These are phyloP conservation scores for Cladosporium sphaerospermum DNA, from an alignment of 2,329 filamentous ascomycete species.

Conservation along the genomic window DNA sequence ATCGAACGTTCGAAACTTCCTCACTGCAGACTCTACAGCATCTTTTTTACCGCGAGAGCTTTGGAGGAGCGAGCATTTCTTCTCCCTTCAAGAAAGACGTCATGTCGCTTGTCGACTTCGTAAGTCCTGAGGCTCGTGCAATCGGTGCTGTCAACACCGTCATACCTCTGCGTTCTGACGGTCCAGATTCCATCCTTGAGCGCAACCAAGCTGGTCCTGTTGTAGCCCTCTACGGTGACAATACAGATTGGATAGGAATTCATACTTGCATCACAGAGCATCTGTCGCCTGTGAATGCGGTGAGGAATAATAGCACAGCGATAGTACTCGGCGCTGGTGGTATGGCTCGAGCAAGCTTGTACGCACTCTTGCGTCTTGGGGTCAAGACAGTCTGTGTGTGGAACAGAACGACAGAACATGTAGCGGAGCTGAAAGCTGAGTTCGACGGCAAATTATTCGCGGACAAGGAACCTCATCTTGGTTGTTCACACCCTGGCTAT, in stretches of 20 bases:
- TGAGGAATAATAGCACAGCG: not conserved
- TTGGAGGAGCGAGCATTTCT: conserved; percentile 62
- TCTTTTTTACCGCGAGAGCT: conserved; percentile 55
- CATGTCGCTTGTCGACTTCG: conserved; percentile 54
- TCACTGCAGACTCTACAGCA: conserved; percentile 56
- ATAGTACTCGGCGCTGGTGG: conserved; percentile 39
- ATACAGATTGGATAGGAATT: conserved; percentile 72
- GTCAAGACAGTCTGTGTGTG: not conserved
- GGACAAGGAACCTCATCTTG: not conserved
- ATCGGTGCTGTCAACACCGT: conserved; percentile 69
- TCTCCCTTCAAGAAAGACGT: conserved; percentile 67
- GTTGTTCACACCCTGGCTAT: not conserved
- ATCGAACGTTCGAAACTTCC: conserved; percentile 53
- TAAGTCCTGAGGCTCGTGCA: conserved; percentile 62
- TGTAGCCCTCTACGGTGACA: conserved; percentile 63
- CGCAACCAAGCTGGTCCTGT: conserved; percentile 58
- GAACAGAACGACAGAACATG: not conserved
- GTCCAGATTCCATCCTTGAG: conserved; percentile 42
- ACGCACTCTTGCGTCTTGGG: not conserved
- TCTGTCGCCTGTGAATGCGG: conserved; percentile 58
- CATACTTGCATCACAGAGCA: conserved; percentile 62
- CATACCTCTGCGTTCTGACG: conserved; percentile 58
- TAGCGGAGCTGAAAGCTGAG: not conserved
- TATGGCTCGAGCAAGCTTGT: conserved; percentile 33
- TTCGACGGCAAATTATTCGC: not conserved